Percentiles rank a stretch among this genome's conserved stretches.
These are phyloP conservation scores for Casuarina glauca DNA, from an alignment of 306 rosid species.

Conservation along the genomic window DNA sequence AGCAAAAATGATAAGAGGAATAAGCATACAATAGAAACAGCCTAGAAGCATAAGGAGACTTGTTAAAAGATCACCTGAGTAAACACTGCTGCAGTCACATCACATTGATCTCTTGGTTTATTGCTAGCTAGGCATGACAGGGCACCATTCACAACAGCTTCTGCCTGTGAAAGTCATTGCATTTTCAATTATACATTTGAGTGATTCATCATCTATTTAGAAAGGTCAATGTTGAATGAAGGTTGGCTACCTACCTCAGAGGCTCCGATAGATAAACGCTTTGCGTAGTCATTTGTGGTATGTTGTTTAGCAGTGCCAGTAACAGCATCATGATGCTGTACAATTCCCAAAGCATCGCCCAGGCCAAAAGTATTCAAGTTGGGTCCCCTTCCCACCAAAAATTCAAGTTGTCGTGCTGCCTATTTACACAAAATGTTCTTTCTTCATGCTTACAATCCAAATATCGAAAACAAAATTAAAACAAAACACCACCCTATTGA, in stretches of 20 bases:
- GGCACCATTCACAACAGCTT: conserved; percentile 68
- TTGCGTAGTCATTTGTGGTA: conserved; percentile 81
- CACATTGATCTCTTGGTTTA: conserved; percentile 44
- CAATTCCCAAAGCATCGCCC: conserved; percentile 81
- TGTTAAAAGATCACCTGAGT: conserved; percentile 54
- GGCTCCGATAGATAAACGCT: conserved; percentile 74
- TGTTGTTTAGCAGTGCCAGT: conserved; percentile 84
- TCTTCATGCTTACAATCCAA: conserved; percentile 10
- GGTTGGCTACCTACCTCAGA: conserved; percentile 50
- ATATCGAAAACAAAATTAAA: background rate
- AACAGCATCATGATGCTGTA: conserved; percentile 89
- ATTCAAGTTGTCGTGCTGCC: conserved; percentile 82
- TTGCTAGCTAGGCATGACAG: conserved; percentile 57
- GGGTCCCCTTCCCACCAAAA: conserved; percentile 51
- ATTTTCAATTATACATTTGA: background rate
- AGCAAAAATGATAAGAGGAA: background rate
- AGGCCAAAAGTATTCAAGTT: conserved; percentile 40
- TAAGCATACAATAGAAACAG: background rate
- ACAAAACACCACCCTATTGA: background rate
- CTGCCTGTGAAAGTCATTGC: conserved; percentile 51
- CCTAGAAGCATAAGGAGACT: conserved; percentile 13
- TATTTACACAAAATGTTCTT: conserved; percentile 21
- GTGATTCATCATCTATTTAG: background rate
- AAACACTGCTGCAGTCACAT: conserved; percentile 33
- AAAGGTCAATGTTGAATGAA: conserved; percentile 5